Conservation (phyloP, 139 green algal genomes). For the Chlorella ohadii region DNA sequence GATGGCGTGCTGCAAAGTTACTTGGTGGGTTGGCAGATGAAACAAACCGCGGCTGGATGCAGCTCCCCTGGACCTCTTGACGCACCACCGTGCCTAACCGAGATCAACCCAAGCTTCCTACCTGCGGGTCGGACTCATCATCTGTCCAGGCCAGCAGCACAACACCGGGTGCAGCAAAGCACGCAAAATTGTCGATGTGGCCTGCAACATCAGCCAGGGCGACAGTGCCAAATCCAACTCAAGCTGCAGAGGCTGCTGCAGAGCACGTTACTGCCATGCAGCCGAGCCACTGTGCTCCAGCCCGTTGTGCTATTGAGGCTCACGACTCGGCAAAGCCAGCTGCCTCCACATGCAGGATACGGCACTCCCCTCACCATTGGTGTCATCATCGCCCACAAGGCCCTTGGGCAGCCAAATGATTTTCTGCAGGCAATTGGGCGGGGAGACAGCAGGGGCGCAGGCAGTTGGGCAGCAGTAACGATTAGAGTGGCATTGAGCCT, state of each 20-base stretch:
- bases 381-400: conserved; percentile 59
- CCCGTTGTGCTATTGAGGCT: no score
- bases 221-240: no score
- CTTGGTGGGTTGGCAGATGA: no score
- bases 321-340: no score
- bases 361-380: conserved; percentile 60
- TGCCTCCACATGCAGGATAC: no score
- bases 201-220: background rate
- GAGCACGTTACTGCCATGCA: no score
- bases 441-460: background rate
- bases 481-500: background rate
- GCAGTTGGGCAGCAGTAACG: no score
- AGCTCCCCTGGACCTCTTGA: no score
- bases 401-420: conserved; percentile 80
- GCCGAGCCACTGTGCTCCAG: no score
- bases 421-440: conserved; percentile 31
- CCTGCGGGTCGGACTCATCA: conserved; percentile 66
- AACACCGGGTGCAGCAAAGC: conserved; percentile 68
- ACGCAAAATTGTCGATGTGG: conserved; percentile 86
- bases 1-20: conserved; percentile 5
- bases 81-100: no score
- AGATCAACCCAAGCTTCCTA: background rate
- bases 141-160: conserved; percentile 84
- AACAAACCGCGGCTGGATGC: no score
- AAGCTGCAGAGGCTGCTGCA: no score